A percentile compares a stretch with the other conserved stretches of the same genome.
These are phyloP conservation scores for Russula emetica DNA, from an alignment of 768 basidiomycete species.

Conservation along the genomic window DNA sequence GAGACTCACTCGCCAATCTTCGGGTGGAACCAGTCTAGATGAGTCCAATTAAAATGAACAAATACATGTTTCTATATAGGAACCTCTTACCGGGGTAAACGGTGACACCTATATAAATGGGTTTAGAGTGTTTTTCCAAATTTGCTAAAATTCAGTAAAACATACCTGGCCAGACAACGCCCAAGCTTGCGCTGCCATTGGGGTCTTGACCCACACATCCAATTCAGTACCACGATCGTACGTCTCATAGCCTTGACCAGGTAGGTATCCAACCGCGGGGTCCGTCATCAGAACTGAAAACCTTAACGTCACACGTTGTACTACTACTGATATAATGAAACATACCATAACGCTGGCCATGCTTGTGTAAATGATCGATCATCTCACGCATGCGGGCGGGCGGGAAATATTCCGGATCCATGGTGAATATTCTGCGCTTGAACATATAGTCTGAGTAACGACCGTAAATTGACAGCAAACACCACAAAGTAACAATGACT, in stretches of 20 bases:
- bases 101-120: constrained; percentile 42
- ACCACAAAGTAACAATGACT: neutral
- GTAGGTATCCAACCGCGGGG: constrained; percentile 57
- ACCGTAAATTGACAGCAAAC: neutral
- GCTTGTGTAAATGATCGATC: constrained; percentile 53
- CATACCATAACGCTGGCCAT: constrained; percentile 57
- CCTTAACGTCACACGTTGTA: neutral
- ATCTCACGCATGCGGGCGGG: constrained; percentile 59
- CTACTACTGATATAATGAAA: neutral
- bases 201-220: constrained; percentile 59
- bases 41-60: neutral
- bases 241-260: constrained; percentile 46
- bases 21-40: constrained; percentile 56
- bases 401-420: constrained; percentile 66
- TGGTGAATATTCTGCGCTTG: constrained; percentile 59
- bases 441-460: constrained; percentile 58
- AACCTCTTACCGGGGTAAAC: constrained; percentile 46
- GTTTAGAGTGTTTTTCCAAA: neutral
- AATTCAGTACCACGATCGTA: constrained; percentile 50
- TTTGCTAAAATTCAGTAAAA: neutral
- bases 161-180: constrained; percentile 62
- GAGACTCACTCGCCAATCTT: constrained; percentile 45
- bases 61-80: neutral
- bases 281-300: constrained; percentile 65
- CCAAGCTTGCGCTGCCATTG: constrained; percentile 53